A percentile compares a stretch with the other conserved stretches of the same genome.
Evolutionary conservation across 805 yeast species (phyloP).

Genomic region (Sporopachydermia quercuum): DNA sequence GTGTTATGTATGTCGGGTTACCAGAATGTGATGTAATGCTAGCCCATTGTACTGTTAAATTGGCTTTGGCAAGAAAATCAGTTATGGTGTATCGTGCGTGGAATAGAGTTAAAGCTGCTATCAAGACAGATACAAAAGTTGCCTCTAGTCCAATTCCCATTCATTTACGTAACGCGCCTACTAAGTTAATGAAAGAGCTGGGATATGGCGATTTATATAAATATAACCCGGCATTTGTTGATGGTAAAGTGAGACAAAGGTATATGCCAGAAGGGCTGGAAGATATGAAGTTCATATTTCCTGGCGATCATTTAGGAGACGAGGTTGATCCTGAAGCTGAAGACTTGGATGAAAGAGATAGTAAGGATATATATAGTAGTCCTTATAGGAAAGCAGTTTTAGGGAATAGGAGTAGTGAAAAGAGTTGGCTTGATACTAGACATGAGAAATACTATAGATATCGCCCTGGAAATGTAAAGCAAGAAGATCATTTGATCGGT

Average conservation of each 20-base stretch:
- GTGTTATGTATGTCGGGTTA: conserved; percentile 80
- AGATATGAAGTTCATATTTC: conserved; percentile 34
- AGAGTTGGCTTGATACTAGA: background rate
- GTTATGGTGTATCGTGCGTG: conserved; percentile 77
- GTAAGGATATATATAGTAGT: background rate
- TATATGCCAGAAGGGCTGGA: conserved; percentile 56
- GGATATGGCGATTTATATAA: conserved; percentile 80
- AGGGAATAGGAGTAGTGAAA: background rate
- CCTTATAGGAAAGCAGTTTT: background rate
- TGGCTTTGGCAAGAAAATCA: conserved; percentile 76
- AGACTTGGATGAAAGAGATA: background rate
- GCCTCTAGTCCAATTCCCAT: conserved; percentile 44
- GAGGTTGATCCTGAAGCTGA: background rate
- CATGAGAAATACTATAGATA: background rate
- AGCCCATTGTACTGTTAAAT: conserved; percentile 86
- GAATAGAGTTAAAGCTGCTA: conserved; percentile 42
- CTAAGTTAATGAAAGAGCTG: conserved; percentile 72
- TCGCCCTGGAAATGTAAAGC: too few species aligned
- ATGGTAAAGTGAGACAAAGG: conserved; percentile 61
- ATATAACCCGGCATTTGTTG: conserved; percentile 68
- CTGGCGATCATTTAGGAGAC: conserved; percentile 18
- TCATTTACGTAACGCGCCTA: conserved; percentile 91
- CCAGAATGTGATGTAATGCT: conserved; percentile 86
- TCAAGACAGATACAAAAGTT: conserved; percentile 42
- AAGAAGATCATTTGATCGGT: too few species aligned